Evolutionary conservation across 2,329 filamentous ascomycete genomes (phyloP), one percentile per base, ranked within the genome.

Genomic region (Claviceps sorghi): DNA sequence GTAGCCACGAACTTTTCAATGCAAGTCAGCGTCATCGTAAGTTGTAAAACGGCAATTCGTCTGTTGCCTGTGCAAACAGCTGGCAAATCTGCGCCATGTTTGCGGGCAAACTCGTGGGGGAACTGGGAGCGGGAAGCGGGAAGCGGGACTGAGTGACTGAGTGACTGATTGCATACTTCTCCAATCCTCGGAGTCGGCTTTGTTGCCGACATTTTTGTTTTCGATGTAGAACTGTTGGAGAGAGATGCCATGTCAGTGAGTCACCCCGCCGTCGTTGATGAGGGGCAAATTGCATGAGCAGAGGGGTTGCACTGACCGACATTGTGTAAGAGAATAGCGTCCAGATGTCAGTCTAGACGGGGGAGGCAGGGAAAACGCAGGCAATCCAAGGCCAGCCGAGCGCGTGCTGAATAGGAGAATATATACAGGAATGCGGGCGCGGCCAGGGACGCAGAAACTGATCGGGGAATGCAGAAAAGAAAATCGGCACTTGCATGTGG

Each of bases 201-300:
- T 81, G 69, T 90, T 85, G 61, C 87, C 87, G 59, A 90, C 82
- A 68, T 85, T 80, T 60, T 84, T 81, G 68, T 91, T 90, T 64
- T 85, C 77, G 60, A 88, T 85, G 71, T 80, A 86, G 76, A 86
- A 89, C 64, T 69, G 54, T 40, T 48, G n/a, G 3, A 30, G 9
- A 30, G 30, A 26, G 11, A 32, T 17, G 11, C 53, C 29, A 34
- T 53, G 48, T 50, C 17, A 52, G 55, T 67, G 58, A 67, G 60
- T 64, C 61, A 65, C 56, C 55, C 55, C 55, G 54, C 55, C 36
- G 48, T 30, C 13, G 41, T 46, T 8, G 17, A 32, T 30, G 19
- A 51, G 38, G 26, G 38, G 36, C 48, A 48, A 32, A 30, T 9
- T 9, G 19, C 10, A 38, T 26, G 1, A 7, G 38, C 22, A 11